Conservation (phyloP, 805 yeast genomes). For the Candida jianshihensis region DNA sequence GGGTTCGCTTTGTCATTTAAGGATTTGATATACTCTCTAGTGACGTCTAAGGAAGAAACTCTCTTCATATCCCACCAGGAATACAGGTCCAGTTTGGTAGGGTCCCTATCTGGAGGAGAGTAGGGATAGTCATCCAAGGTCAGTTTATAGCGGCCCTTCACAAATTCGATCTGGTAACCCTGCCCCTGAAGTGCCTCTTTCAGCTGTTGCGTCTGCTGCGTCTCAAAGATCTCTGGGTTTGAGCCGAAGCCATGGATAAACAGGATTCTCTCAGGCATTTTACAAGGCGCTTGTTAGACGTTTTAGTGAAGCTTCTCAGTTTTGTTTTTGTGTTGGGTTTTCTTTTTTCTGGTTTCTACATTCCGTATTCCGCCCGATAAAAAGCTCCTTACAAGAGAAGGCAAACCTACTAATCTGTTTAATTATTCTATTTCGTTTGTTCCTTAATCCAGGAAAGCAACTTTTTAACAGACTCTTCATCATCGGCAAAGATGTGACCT, state of each 20-base stretch:
- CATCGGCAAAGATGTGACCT: constrained; percentile 4
- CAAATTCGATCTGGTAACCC: constrained; percentile 59
- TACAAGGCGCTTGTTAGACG: not conserved
- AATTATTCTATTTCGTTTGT: not conserved
- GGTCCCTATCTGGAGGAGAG: constrained; percentile 24
- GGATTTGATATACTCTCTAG: constrained; percentile 2
- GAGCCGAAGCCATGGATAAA: constrained; percentile 2
- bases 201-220: not conserved
- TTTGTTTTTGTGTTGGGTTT: too few species aligned
- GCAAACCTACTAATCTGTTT: too few species aligned
- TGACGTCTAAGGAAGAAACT: not conserved
- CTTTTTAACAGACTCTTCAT: not conserved
- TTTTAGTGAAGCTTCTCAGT: too few species aligned
- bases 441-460: constrained; percentile 1
- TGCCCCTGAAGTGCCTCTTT: not conserved
- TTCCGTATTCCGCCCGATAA: too few species aligned
- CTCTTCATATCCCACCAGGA: constrained; percentile 7
- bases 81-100: constrained; percentile 2
- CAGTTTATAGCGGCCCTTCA: constrained; percentile 66
- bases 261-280: not conserved
- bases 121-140: constrained; percentile 59
- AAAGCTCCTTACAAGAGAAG: too few species aligned
- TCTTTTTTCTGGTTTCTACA: too few species aligned
- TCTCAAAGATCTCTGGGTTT: not conserved
- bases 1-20: constrained; percentile 1